Evolutionary conservation across 495 filamentous ascomycete genomes (phyloP), one percentile per base, ranked within the genome.

Genomic region (Aspergillus avenaceus): DNA sequence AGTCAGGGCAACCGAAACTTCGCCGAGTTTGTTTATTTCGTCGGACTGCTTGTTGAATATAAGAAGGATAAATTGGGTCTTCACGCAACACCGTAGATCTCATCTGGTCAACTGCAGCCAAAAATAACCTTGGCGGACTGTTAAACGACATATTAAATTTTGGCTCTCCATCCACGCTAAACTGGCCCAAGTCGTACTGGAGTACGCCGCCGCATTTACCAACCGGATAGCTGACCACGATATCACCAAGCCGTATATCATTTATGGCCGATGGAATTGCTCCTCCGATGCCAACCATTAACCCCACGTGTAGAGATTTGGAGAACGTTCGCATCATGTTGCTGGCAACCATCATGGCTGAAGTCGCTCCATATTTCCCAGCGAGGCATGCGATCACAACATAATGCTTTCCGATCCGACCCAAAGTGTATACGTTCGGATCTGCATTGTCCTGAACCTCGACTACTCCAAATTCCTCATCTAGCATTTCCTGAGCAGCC

Each of bases 251-350:
- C 12, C 61, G 61, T 13, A 71, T 58, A 47, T 76, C 63, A 37
- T 61, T 47, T 11, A 61, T 48, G 47, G 44, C 41, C 45, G 36
- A 49, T 31, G 67, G 65, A 7, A 72, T 59, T 8, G 70, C 72
- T n/a, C 74, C 72, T 23, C 70, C 66, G 50, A 76, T 69, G 4
- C 74, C 72, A 6, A 76, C 67, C 56, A 75, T 56, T 5, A 75
- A 49, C 8, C 61, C 58, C 31, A 65, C 55, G 42, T 51, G 48
- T 47, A 77, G 49, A 19, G 58, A 64, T 46, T 70, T 74, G 11
- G 66, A 58, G 53, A 79, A 81, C 22, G 43, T 74, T 5, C 55
- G 49, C 6, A 61, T 28, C 73, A 78, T 67, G 16, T 74, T 50
- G 14, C 51, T 65, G 13, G 69, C 69, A 38, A 69, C 66, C 13